Evolutionary conservation across 495 filamentous ascomycete species (phyloP), one percentile per base, ranked within the genome.

Genomic region (Aspergillus sclerotioniger): DNA sequence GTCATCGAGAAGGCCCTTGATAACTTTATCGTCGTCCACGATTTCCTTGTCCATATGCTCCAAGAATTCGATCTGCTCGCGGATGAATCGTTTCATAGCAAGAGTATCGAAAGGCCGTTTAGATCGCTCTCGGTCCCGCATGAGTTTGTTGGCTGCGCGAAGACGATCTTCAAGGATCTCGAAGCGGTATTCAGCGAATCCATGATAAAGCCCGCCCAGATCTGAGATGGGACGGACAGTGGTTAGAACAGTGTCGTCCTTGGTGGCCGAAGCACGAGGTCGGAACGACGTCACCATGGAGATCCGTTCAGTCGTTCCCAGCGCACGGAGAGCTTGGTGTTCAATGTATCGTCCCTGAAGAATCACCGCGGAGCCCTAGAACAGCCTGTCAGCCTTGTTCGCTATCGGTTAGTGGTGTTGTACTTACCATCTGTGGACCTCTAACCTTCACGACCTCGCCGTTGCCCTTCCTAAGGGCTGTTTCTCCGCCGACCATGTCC

Each of bases 271-370:
- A 37, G 76, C 76, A 17, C 78, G 79, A 3, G 86, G 85, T 7
- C 88, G 80, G 72, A 89, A 89, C 8, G 86, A 88, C 6, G 87
- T 89, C 21, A 90, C 87, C 78, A 87, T 86, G 29, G 83, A 87
- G 70, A 89, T 87, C 41, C 86, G 83, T 67, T 89, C 87, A 17
- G 80, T 79, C 9, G 77, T 76, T 32, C 86, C 86, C 35, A 87
- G 75, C 1, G 86, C 81, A 21, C 78, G 80, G 20, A 90, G 77
- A 20, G 87, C 88, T 63, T 84, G 82, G 64, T 91, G 87, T 58
- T 84, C 82, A 54, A 90, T 90, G 65, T 90, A 89, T 32, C 85
- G 80, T 19, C 87, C 88, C 70, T 90, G 87, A 37, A 91, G 75
- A 25, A 90, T 76, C 2, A 88, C 80, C 7, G 84, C 86, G 47